Conservation (phyloP, 148 eudicot genomes). For the Dysphania ambrosioides region DNA sequence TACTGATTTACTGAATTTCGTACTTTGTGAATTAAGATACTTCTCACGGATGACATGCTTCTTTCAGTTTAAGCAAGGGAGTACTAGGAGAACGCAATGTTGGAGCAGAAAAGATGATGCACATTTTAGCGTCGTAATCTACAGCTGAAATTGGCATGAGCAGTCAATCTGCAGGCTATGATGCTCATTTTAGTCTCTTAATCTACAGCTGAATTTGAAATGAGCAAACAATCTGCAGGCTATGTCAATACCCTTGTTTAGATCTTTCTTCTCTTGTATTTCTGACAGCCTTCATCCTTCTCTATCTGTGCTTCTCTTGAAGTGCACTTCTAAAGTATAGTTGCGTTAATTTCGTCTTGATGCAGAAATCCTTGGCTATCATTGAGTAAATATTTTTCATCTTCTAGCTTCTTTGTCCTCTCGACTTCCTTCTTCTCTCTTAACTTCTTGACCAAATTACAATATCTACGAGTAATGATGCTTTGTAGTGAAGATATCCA, state of each 20-base stretch:
- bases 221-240: neutral
- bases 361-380: neutral
- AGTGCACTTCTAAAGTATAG: neutral
- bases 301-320: neutral
- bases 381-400: neutral
- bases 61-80: neutral
- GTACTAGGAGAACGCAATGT: neutral
- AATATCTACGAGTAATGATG: too few species aligned
- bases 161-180: neutral
- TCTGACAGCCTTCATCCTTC: too few species aligned
- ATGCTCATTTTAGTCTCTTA: too few species aligned
- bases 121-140: neutral
- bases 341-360: neutral
- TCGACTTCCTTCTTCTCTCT: too few species aligned
- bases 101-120: neutral
- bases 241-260: neutral
- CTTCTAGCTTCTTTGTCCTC: neutral
- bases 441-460: too few species aligned
- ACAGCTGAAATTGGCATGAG: neutral
- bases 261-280: neutral
- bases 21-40: too few species aligned
- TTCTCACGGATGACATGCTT: too few species aligned
- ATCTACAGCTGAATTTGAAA: neutral
- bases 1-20: too few species aligned
- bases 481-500: too few species aligned